These are phyloP conservation scores for Chenopodium quinoa DNA, from an alignment of 148 eudicot genomes.

Conservation along the genomic window DNA sequence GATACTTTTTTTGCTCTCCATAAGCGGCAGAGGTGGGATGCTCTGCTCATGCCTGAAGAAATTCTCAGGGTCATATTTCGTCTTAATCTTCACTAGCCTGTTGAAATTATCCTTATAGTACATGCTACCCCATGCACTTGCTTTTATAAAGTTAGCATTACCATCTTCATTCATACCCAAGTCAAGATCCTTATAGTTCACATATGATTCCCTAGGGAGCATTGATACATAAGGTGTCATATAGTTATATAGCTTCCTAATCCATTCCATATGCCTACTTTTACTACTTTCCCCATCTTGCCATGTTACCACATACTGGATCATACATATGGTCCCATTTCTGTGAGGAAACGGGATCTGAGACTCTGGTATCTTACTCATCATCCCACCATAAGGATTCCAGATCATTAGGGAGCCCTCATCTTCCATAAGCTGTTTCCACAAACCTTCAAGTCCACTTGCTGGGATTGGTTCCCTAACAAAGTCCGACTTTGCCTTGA, in stretches of 20 bases:
- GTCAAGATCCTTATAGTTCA: conserved; percentile 37
- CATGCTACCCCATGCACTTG: conserved; percentile 34
- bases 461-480: conserved; percentile 27
- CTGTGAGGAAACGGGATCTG: conserved; percentile 43
- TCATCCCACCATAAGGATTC: conserved; percentile 39
- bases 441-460: conserved; percentile 32
- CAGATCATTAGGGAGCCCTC: conserved; percentile 34
- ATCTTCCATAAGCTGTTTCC: conserved; percentile 32
- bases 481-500: conserved; percentile 38
- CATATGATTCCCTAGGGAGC: conserved; percentile 37
- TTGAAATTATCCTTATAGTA: conserved; percentile 34
- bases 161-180: conserved; percentile 32
- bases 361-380: conserved; percentile 35
- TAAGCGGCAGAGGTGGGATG: conserved; percentile 38
- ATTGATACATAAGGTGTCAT: conserved; percentile 35
- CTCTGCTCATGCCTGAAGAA: conserved; percentile 39
- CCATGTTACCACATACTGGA: conserved; percentile 37
- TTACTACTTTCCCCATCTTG: conserved; percentile 27
- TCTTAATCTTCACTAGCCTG: conserved; percentile 34
- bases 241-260: conserved; percentile 30
- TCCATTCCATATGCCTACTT: conserved; percentile 33
- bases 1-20: conserved; percentile 12
- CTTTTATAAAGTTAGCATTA: conserved; percentile 30
- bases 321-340: conserved; percentile 29
- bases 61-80: conserved; percentile 29